phyloP scores from a whole-genome alignment of 1,284 basidiomycete species.

The Microbotryum scabiosae region DNA sequence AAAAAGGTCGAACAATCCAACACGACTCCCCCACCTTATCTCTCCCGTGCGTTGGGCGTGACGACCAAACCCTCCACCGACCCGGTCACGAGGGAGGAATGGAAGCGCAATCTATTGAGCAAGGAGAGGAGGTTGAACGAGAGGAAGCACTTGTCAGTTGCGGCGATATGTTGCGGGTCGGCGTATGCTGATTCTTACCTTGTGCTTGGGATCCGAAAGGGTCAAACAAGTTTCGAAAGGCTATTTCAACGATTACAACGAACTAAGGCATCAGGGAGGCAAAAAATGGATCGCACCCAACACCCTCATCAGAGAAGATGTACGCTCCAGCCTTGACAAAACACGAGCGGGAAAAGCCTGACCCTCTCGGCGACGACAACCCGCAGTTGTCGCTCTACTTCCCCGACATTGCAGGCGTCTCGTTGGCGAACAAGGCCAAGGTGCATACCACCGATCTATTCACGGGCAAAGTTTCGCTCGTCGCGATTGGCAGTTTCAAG shows the following conservation, averaged over 20 bases:
- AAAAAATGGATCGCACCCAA: slow-evolving; percentile 92
- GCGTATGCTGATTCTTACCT: too few species aligned
- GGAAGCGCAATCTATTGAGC: slow-evolving; percentile 61
- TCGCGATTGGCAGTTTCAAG: slow-evolving; percentile 70
- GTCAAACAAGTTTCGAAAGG: slow-evolving; percentile 78
- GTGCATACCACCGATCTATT: slow-evolving; percentile 72
- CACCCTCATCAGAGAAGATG: slow-evolving; percentile 80
- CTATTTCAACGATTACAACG: slow-evolving; percentile 83
- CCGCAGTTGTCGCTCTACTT: slow-evolving; percentile 59
- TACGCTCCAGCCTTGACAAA: slow-evolving; percentile 43
- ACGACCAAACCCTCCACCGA: slow-evolving; percentile 50
- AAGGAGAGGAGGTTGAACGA: slow-evolving; percentile 62
- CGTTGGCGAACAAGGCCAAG: slow-evolving; percentile 47
- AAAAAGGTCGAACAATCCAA: slow-evolving; percentile 21
- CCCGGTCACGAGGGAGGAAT: slow-evolving; percentile 56
- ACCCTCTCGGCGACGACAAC: neutral
- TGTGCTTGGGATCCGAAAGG: slow-evolving; percentile 44
- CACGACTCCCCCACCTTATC: slow-evolving; percentile 45
- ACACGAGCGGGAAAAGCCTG: slow-evolving; percentile 1
- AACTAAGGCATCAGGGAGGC: slow-evolving; percentile 71
- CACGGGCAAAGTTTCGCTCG: slow-evolving; percentile 63
- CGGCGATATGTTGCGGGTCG: too few species aligned
- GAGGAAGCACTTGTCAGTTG: slow-evolving; percentile 59
- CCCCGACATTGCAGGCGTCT: slow-evolving; percentile 73
- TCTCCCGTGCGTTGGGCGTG: slow-evolving; percentile 68